phyloP scores from a whole-genome alignment of 2,329 filamentous ascomycete genomes.

The Colletotrichum eleusines region DNA sequence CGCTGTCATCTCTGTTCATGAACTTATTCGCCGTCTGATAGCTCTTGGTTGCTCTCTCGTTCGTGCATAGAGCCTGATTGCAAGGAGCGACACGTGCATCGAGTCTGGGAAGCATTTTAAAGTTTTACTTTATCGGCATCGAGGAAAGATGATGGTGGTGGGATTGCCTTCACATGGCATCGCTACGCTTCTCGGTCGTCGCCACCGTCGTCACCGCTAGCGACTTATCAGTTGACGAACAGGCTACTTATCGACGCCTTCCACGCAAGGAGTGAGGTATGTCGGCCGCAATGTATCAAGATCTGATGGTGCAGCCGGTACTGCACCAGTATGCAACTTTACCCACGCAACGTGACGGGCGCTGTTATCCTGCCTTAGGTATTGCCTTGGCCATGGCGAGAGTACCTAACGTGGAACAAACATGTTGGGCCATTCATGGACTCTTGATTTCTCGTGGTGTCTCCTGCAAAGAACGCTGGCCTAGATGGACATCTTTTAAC shows the following conservation, averaged over 20 bases:
- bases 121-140: not conserved
- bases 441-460: not conserved
- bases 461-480: not conserved
- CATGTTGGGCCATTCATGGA: not conserved
- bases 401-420: not conserved
- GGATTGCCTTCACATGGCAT: not conserved
- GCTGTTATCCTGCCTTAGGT: not conserved
- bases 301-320: not conserved
- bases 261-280: not conserved
- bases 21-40: not conserved
- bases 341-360: not conserved
- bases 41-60: not conserved
- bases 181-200: not conserved
- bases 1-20: not conserved
- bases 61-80: not conserved
- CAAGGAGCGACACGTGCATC: not conserved
- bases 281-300: not conserved
- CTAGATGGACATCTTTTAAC: constrained; percentile 3
- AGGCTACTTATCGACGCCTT: not conserved
- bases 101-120: not conserved
- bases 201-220: not conserved
- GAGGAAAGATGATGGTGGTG: not conserved
- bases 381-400: not conserved
- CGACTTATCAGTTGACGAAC: not conserved
- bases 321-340: not conserved